These are phyloP conservation scores for Betula pendula DNA, from an alignment of 306 rosid genomes.

Conservation along the genomic window DNA sequence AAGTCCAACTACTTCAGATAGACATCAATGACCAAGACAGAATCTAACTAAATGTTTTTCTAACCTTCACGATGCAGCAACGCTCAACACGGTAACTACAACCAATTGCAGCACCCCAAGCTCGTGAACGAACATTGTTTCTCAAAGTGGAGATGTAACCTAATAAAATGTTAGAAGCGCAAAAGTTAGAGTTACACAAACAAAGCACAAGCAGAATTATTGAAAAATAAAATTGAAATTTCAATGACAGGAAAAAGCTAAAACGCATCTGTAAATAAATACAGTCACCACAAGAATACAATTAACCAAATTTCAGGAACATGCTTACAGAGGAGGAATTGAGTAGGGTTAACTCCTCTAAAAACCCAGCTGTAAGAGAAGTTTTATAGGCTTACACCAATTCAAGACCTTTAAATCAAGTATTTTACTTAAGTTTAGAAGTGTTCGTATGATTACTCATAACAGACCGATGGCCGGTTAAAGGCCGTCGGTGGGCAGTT, in stretches of 20 bases:
- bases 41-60: conserved; percentile 23
- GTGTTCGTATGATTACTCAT: neutral
- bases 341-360: neutral
- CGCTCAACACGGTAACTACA: conserved; percentile 88
- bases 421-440: neutral
- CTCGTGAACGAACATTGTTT: conserved; percentile 96
- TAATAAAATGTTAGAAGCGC: conserved; percentile 32
- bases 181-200: conserved; percentile 23
- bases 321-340: conserved; percentile 2
- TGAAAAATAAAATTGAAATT: conserved; percentile 10
- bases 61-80: conserved; percentile 94
- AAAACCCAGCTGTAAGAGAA: neutral
- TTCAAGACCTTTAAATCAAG: neutral
- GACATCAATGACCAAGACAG: conserved; percentile 1
- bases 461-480: no score
- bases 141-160: conserved; percentile 89
- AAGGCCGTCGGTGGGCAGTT: no score
- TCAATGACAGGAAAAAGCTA: conserved; percentile 8
- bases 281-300: neutral
- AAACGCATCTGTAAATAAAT: neutral
- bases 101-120: conserved; percentile 99
- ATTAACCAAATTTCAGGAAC: conserved; percentile 7
- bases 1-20: neutral
- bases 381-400: neutral
- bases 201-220: conserved; percentile 1